A percentile compares a stretch with the other conserved stretches of the same genome.
phyloP scores from a whole-genome alignment of 192 early-diverging fungal genomes.

The Geosiphon pyriformis region DNA sequence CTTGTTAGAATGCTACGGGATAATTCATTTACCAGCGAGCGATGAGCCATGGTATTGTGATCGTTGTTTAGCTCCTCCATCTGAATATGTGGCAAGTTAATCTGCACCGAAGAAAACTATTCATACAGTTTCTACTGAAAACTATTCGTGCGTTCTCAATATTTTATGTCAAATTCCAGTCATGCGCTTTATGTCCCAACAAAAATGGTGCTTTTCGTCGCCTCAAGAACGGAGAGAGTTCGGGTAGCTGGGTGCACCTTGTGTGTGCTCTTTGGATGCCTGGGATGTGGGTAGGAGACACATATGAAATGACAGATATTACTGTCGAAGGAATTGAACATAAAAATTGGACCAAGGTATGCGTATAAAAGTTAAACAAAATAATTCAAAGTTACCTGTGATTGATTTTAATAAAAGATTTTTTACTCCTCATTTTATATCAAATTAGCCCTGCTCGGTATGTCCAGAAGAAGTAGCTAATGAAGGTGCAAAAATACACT shows the following conservation, averaged over 20 bases:
- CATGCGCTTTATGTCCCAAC: slow-evolving; percentile 37
- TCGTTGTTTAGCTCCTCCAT: slow-evolving; percentile 35
- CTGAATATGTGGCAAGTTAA: slow-evolving; percentile 36
- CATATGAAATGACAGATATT: slow-evolving; percentile 32
- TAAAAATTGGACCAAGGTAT: slow-evolving; percentile 46
- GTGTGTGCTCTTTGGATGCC: slow-evolving; percentile 49
- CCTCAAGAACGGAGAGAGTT: slow-evolving; percentile 30
- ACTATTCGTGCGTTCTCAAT: not conserved
- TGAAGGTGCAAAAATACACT: slow-evolving; percentile 41
- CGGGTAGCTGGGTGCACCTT: slow-evolving; percentile 42
- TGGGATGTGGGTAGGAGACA: slow-evolving; percentile 38
- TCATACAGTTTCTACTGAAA: not conserved
- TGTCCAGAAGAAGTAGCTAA: slow-evolving; percentile 34
- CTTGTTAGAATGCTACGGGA: slow-evolving; percentile 37
- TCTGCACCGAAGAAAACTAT: not conserved
- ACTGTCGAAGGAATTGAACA: slow-evolving; percentile 38
- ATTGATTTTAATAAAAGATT: not conserved
- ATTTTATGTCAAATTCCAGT: slow-evolving; percentile 28
- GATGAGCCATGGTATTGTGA: slow-evolving; percentile 44
- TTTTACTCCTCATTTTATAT: too few species aligned
- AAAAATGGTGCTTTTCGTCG: slow-evolving; percentile 41
- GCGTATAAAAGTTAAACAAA: not conserved
- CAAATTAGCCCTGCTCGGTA: slow-evolving; percentile 37
- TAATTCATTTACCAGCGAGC: slow-evolving; percentile 31
- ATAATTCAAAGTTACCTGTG: not conserved